Percentiles rank a stretch among this genome's conserved stretches.
phyloP scores from a whole-genome alignment of 2,329 filamentous ascomycete genomes.

The Leptoxyphium fumago region DNA sequence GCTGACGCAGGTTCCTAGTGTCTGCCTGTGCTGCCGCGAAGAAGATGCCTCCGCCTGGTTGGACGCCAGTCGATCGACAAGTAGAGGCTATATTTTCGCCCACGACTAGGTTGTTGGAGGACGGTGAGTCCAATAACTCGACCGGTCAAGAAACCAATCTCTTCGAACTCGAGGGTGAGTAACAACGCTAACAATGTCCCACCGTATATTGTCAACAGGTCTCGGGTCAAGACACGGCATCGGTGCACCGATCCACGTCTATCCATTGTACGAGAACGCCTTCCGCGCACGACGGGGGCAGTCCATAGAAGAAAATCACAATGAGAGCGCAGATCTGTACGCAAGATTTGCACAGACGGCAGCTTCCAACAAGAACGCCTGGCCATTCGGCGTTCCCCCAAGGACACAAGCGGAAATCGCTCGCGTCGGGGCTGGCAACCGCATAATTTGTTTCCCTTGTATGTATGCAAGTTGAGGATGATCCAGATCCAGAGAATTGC shows the following conservation, averaged over 20 bases:
- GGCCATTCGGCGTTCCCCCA: slow-evolving; percentile 37
- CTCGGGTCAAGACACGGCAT: slow-evolving; percentile 43
- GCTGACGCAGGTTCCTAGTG: slow-evolving; percentile 22
- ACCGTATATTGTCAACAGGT: slow-evolving; percentile 27
- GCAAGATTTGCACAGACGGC: slow-evolving; percentile 45
- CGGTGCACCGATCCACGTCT: slow-evolving; percentile 50
- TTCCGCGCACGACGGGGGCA: slow-evolving; percentile 44
- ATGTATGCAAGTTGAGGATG: slow-evolving; percentile 11
- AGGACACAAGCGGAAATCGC: slow-evolving; percentile 38
- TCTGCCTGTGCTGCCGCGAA: slow-evolving; percentile 37
- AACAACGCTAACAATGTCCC: neutral
- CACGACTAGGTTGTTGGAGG: slow-evolving; percentile 29
- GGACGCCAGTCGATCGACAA: slow-evolving; percentile 36
- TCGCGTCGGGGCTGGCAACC: slow-evolving; percentile 40
- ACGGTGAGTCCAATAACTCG: slow-evolving; percentile 7
- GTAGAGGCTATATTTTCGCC: slow-evolving; percentile 37
- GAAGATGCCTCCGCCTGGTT: slow-evolving; percentile 44
- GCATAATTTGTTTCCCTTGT: slow-evolving; percentile 58
- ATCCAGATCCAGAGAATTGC: neutral
- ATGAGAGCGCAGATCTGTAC: slow-evolving; percentile 46
- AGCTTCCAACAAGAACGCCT: slow-evolving; percentile 38
- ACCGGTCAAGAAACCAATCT: slow-evolving; percentile 1
- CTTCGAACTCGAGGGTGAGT: neutral
- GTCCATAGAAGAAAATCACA: slow-evolving; percentile 38
- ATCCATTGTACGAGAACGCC: slow-evolving; percentile 52